Percentiles rank a stretch among this genome's conserved stretches.
Conservation (phyloP, 2,329 filamentous ascomycete genomes). For the Microsporum canis region DNA sequence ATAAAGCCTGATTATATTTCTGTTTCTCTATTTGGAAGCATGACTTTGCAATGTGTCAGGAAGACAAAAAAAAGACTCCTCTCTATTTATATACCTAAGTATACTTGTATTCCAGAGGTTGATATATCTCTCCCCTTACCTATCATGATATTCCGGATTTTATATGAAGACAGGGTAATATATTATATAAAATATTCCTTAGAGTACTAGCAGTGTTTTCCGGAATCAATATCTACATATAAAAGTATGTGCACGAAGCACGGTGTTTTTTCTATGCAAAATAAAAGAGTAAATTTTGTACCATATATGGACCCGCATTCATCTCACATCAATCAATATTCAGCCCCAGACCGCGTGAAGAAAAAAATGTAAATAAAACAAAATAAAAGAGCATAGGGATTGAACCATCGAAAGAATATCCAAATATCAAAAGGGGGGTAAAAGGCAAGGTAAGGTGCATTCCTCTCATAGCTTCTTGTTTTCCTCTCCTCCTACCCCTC, state of each 20-base stretch:
- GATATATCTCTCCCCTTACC: background rate
- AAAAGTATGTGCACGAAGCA: background rate
- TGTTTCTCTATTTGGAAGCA: background rate
- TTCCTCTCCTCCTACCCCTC: background rate
- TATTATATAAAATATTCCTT: background rate
- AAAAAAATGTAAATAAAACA: background rate
- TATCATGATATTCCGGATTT: background rate
- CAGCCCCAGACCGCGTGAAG: background rate
- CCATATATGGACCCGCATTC: background rate
- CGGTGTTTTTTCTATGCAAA: background rate
- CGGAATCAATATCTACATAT: background rate
- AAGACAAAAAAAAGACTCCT: background rate
- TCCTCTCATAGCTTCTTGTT: background rate
- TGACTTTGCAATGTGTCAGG: background rate
- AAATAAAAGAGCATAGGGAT: background rate
- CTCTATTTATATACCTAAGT: background rate
- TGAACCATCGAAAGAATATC: constrained; percentile 1
- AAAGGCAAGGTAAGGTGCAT: background rate
- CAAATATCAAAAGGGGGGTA: background rate
- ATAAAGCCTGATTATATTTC: background rate
- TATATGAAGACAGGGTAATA: background rate
- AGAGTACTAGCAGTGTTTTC: background rate
- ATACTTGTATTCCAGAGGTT: background rate
- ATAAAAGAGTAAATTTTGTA: background rate
- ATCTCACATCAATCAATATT: background rate